These are phyloP conservation scores for Candida glucosophila DNA, from an alignment of 1,139 yeast genomes.

Conservation along the genomic window DNA sequence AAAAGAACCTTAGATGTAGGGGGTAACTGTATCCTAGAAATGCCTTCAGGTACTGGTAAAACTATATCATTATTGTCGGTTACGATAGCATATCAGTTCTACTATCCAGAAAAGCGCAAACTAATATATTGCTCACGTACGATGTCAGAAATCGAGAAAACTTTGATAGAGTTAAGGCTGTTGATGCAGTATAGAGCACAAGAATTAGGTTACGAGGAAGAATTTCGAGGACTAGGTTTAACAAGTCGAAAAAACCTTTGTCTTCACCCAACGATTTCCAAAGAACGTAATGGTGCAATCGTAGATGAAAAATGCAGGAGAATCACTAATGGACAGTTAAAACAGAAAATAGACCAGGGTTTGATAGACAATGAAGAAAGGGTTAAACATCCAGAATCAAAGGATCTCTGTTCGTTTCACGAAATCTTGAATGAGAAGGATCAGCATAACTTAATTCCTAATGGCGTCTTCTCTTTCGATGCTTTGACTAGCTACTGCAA, in stretches of 20 bases:
- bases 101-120: slow-evolving; percentile 89
- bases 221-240: slow-evolving; percentile 86
- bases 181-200: slow-evolving; percentile 79
- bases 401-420: slow-evolving; percentile 63
- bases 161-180: slow-evolving; percentile 83
- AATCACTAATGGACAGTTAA: slow-evolving; percentile 85
- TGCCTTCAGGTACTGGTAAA: slow-evolving; percentile 99
- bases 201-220: slow-evolving; percentile 78
- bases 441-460: slow-evolving; percentile 80
- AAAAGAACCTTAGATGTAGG: slow-evolving; percentile 92
- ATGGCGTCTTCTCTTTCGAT: slow-evolving; percentile 93
- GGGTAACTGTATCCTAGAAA: slow-evolving; percentile 94
- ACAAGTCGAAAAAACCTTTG: slow-evolving; percentile 93
- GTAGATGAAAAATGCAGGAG: slow-evolving; percentile 96
- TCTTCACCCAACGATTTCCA: slow-evolving; percentile 77
- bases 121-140: slow-evolving; percentile 97
- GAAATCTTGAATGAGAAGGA: slow-evolving; percentile 81
- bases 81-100: slow-evolving; percentile 93
- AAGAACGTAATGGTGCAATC: slow-evolving; percentile 84
- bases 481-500: slow-evolving; percentile 71
- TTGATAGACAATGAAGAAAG: slow-evolving; percentile 50
- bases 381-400: slow-evolving; percentile 23
- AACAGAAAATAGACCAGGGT: slow-evolving; percentile 49
- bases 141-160: slow-evolving; percentile 98
- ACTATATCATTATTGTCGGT: slow-evolving; percentile 85